Evolutionary conservation across 148 eudicot species (phyloP).

Genomic region (Polygonum maritimum): DNA sequence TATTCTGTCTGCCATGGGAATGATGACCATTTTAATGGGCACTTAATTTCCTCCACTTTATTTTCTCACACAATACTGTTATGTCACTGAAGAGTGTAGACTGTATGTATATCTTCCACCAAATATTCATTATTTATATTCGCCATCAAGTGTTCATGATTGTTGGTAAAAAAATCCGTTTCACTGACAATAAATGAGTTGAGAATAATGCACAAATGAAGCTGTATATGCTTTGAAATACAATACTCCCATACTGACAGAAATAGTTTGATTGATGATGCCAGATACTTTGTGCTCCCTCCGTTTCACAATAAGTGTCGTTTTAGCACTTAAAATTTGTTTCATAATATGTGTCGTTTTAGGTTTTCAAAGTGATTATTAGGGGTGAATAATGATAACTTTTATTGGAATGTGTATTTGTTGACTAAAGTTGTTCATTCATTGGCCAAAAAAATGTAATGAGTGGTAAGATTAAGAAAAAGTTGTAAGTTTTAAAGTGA

Average conservation of each 20-base stretch:
- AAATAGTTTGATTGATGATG: not conserved
- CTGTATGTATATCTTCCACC: not conserved
- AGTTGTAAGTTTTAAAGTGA: too few relatives aligned
- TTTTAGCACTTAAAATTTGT: too few relatives aligned
- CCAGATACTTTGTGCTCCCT: not conserved
- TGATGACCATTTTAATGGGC: not conserved
- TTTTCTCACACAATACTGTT: not conserved
- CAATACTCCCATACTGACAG: not conserved
- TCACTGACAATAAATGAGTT: not conserved
- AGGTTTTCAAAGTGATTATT: too few relatives aligned
- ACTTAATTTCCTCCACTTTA: not conserved
- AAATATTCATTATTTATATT: not conserved
- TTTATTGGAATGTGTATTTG: too few relatives aligned
- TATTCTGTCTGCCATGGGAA: not conserved
- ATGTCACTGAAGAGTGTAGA: not conserved
- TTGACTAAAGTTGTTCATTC: too few relatives aligned
- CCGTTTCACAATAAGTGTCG: too few relatives aligned
- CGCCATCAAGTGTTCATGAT: constrained; percentile 8
- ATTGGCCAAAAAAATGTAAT: too few relatives aligned
- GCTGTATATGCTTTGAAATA: not conserved
- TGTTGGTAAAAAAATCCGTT: not conserved
- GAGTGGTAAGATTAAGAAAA: too few relatives aligned
- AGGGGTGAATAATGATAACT: too few relatives aligned
- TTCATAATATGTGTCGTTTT: too few relatives aligned
- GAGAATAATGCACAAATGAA: not conserved